Conservation (phyloP, 495 filamentous ascomycete species). For the Tuber calosporum region DNA sequence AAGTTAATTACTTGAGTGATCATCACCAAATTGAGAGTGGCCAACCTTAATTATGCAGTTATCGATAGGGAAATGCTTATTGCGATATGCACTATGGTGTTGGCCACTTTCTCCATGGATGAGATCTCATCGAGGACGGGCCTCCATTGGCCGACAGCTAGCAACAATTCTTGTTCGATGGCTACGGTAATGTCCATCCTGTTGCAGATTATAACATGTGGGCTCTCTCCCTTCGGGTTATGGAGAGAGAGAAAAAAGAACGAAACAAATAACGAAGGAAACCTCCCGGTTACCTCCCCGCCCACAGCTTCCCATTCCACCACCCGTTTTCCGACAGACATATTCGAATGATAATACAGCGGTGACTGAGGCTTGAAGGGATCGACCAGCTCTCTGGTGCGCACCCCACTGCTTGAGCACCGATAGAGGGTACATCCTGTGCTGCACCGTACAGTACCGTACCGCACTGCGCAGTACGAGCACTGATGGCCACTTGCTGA, state of each 20-base stretch:
- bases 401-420: background rate
- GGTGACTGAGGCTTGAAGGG: background rate
- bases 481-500: background rate
- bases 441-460: background rate
- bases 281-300: background rate
- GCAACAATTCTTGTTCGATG: background rate
- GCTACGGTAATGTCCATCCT: background rate
- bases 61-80: background rate
- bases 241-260: background rate
- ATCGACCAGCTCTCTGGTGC: background rate
- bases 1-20: background rate
- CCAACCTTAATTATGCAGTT: background rate
- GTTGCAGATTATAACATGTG: slow-evolving; percentile 1
- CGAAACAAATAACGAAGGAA: background rate
- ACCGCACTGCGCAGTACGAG: background rate
- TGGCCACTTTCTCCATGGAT: background rate
- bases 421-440: background rate
- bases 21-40: background rate
- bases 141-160: background rate
- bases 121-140: slow-evolving; percentile 3
- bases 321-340: background rate
- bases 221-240: background rate
- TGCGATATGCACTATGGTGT: background rate
- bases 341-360: background rate
- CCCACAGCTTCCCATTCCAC: background rate